phyloP scores from a whole-genome alignment of 2,329 filamentous ascomycete species.

The Lasiodiplodia hormozganensis region DNA sequence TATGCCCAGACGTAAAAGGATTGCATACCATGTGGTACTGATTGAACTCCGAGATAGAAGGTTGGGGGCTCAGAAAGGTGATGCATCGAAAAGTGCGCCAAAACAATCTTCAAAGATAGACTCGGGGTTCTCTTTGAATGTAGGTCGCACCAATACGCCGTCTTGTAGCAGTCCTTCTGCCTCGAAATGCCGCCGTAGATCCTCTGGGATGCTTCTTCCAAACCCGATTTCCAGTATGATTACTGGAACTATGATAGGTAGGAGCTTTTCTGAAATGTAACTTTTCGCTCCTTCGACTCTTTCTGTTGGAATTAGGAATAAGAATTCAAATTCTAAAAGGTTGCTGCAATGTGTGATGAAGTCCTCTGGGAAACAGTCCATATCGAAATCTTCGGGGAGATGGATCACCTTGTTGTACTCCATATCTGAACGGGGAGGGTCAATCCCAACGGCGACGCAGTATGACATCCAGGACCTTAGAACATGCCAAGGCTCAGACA shows the following conservation, averaged over 20 bases:
- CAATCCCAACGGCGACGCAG: neutral
- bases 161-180: neutral
- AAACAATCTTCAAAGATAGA: neutral
- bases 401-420: fast-evolving
- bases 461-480: neutral
- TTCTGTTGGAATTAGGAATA: no score
- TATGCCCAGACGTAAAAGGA: no score
- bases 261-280: no score
- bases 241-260: neutral
- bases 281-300: no score
- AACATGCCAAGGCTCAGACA: neutral
- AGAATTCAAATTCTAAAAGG: no score
- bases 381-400: neutral
- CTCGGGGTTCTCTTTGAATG: neutral
- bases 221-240: neutral
- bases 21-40: no score
- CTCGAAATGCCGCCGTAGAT: neutral
- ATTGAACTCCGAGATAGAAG: no score
- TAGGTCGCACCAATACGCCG: neutral
- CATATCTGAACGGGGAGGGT: fast-evolving
- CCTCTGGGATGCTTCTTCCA: neutral
- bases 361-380: neutral
- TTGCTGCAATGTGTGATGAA: neutral
- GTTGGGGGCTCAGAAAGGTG: neutral
- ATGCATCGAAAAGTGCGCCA: neutral